Percentiles rank a stretch among this genome's conserved stretches.
phyloP scores from a whole-genome alignment of 768 basidiomycete genomes.

The Lepiota brunneoincarnata region DNA sequence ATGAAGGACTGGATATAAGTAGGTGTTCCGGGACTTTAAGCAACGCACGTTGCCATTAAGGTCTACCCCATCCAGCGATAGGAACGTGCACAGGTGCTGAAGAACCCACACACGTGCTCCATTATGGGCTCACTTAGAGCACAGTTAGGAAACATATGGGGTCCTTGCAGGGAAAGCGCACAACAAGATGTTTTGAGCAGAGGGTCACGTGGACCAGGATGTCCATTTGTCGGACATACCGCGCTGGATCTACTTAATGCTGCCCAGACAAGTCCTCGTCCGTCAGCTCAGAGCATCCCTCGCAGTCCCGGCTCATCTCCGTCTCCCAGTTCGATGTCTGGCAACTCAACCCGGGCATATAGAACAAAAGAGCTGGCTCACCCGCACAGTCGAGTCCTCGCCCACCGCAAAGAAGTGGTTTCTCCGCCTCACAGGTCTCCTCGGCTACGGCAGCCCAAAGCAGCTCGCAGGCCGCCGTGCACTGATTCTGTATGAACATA shows the following conservation, averaged over 20 bases:
- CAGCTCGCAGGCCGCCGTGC: slow-evolving; percentile 62
- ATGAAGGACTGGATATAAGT: too few species aligned
- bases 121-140: too few species aligned
- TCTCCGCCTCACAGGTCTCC: slow-evolving; percentile 40
- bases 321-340: background rate
- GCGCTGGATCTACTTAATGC: too few species aligned
- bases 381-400: slow-evolving; percentile 47
- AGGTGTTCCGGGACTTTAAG: too few species aligned
- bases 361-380: slow-evolving; percentile 49
- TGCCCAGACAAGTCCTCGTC: slow-evolving; percentile 3
- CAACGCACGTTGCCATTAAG: too few species aligned
- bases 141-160: too few species aligned
- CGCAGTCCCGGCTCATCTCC: background rate
- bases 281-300: background rate
- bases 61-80: too few species aligned
- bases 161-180: too few species aligned
- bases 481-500: slow-evolving; percentile 51
- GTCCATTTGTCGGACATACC: too few species aligned
- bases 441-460: slow-evolving; percentile 61
- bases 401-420: slow-evolving; percentile 46
- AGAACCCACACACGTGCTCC: too few species aligned
- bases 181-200: too few species aligned
- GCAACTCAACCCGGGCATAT: slow-evolving; percentile 3
- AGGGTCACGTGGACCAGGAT: background rate
- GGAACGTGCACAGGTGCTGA: too few species aligned